phyloP scores from a whole-genome alignment of 2,329 filamentous ascomycete species.

The Cadophora gregata region DNA sequence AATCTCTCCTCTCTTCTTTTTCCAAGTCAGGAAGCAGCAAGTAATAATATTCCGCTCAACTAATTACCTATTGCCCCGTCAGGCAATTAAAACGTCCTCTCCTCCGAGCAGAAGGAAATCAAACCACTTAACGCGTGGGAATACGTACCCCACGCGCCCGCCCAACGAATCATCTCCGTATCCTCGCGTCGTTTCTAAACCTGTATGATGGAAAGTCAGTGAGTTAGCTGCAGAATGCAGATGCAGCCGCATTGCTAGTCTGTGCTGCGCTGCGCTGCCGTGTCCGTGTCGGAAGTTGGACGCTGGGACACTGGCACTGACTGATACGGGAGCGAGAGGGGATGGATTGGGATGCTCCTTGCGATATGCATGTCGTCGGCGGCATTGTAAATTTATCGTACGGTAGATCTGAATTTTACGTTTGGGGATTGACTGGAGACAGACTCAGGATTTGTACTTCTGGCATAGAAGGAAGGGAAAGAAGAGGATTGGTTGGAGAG shows the following conservation, averaged over 20 bases:
- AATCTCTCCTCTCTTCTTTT: background rate
- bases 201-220: background rate
- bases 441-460: background rate
- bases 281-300: background rate
- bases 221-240: background rate
- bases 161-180: background rate
- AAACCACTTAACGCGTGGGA: background rate
- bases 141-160: background rate
- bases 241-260: background rate
- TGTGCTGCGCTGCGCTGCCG: background rate
- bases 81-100: too few relatives aligned
- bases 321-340: too few relatives aligned
- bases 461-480: too few relatives aligned
- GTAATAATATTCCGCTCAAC: background rate
- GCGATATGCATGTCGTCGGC: background rate
- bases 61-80: too few relatives aligned
- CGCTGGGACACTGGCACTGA: too few relatives aligned
- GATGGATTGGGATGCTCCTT: constrained; percentile 4
- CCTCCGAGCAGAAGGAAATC: background rate
- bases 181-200: background rate
- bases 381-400: too few relatives aligned
- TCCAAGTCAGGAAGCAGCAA: background rate
- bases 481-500: constrained; percentile 4
- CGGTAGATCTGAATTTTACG: background rate
- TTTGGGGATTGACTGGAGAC: background rate